Evolutionary conservation across 1,284 basidiomycete species (phyloP), one percentile per base, ranked within the genome.

Genomic region (Pisolithus thermaeus): DNA sequence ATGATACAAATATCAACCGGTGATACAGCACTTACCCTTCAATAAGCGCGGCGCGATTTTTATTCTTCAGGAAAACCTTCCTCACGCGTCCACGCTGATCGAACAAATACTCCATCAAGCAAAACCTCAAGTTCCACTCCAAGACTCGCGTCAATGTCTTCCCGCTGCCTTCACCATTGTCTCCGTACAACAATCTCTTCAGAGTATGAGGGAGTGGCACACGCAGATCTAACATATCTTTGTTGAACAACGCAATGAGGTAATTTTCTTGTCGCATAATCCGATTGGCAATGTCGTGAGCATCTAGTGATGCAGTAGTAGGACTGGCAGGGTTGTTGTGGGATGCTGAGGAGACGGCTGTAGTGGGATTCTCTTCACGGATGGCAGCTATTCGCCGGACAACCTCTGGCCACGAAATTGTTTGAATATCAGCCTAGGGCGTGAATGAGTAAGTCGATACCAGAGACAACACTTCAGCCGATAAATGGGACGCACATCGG

Each of bases 201-300:
- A 87, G 57, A 12, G 73, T 53, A 7, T 63, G 66, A 1, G 91
- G 92, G 18, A 94, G 61, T 1, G 95, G 95, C 2, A 90, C 79
- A 6, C 85, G 83, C 12, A 98, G 77, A 68, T 99, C 90, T 43
- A 99, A 76, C 3, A 98, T 70, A 59, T 97, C 93, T 64, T 97
- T 97, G 74, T 98, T 98, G 73, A 99, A 97, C 14, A 99, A 71
- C 0, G 96, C 95, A 54, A 98, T 97, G 47, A 99, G 79, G 68
- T 97, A 99, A 71, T 99, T 99, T 68, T 98, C 94, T 67, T 97
- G 92, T 18, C 96, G 82, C 82, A 99, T 84, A 63, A 99, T 97
- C 45, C 97, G 88, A 65, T 95, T 96, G 5, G 93, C 93, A 50
- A 96, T 83, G 66, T 98, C 95, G 67, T 99, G 97, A 0, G 96